Evolutionary conservation across 192 early-diverging fungal species (phyloP).

Genomic region (Dispira parvispora): DNA sequence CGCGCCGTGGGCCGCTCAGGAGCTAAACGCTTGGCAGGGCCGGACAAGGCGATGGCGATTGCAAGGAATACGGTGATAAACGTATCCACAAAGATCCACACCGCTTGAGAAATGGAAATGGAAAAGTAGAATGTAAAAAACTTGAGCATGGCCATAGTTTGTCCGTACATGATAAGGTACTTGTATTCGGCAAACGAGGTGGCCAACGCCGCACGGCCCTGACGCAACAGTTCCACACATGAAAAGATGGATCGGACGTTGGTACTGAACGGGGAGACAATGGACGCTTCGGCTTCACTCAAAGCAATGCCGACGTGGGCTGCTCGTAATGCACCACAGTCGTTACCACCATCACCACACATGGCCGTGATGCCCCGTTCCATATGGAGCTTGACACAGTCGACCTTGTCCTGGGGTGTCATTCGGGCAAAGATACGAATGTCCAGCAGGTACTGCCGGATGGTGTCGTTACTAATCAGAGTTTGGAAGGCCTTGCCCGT

Average conservation of each 20-base stretch:
- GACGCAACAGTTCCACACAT: conserved; percentile 52
- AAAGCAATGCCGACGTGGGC: conserved; percentile 69
- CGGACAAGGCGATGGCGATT: conserved; percentile 47
- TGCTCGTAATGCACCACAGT: conserved; percentile 64
- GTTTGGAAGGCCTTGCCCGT: conserved; percentile 49
- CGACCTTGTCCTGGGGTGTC: conserved; percentile 61
- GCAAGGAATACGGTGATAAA: conserved; percentile 42
- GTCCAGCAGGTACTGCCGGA: conserved; percentile 39
- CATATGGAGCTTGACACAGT: conserved; percentile 59
- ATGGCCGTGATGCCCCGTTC: conserved; percentile 62
- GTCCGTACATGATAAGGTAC: conserved; percentile 59
- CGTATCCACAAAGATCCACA: conserved; percentile 65
- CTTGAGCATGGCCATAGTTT: conserved; percentile 47
- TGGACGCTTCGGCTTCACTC: conserved; percentile 63
- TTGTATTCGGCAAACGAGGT: conserved; percentile 61
- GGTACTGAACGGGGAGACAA: conserved; percentile 71
- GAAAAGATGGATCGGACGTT: conserved; percentile 37
- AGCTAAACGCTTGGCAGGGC: conserved; percentile 35
- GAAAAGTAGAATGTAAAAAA: conserved; percentile 55
- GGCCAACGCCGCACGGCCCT: conserved; percentile 60
- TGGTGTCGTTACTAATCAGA: conserved; percentile 21
- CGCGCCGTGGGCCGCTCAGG: conserved; percentile 51
- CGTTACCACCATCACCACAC: conserved; percentile 82
- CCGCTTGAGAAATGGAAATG: conserved; percentile 46
- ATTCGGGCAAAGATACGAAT: conserved; percentile 66